Conservation (phyloP, 768 basidiomycete genomes). For the Collybia mongolica region DNA sequence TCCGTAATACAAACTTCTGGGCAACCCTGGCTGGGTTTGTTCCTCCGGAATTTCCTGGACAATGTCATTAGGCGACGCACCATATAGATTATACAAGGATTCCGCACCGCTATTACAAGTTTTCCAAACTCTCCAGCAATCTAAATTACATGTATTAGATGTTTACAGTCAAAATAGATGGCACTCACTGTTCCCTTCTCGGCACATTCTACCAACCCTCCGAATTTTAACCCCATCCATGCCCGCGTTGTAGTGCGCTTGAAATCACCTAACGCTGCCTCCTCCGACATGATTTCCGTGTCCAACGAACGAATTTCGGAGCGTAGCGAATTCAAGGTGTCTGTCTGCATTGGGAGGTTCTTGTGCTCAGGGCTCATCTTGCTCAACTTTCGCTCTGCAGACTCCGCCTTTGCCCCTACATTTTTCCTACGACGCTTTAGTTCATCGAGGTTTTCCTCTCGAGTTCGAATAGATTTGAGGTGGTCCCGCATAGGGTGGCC, state of each 20-base stretch:
- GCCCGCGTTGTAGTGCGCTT: slow-evolving; percentile 69
- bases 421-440: slow-evolving; percentile 67
- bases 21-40: slow-evolving; percentile 75
- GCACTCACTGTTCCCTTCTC: slow-evolving; percentile 68
- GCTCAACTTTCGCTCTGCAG: slow-evolving; percentile 83
- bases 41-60: slow-evolving; percentile 77
- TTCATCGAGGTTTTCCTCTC: slow-evolving; percentile 82
- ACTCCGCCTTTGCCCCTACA: slow-evolving; percentile 69
- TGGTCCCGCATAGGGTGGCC: slow-evolving; percentile 69
- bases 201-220: slow-evolving; percentile 78
- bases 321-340: slow-evolving; percentile 63
- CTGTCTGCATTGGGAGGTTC: slow-evolving; percentile 71
- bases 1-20: slow-evolving; percentile 69
- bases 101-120: slow-evolving; percentile 42
- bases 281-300: slow-evolving; percentile 79
- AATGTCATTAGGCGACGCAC: background rate
- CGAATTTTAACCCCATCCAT: slow-evolving; percentile 85
- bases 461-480: slow-evolving; percentile 80
- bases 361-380: slow-evolving; percentile 93
- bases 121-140: slow-evolving; percentile 58
- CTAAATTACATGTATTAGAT: slow-evolving; percentile 22
- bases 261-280: slow-evolving; percentile 77
- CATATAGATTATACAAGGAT: background rate
- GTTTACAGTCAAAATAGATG: background rate
- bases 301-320: slow-evolving; percentile 80